phyloP scores from a whole-genome alignment of 306 rosid genomes.

The Argentina anserina region DNA sequence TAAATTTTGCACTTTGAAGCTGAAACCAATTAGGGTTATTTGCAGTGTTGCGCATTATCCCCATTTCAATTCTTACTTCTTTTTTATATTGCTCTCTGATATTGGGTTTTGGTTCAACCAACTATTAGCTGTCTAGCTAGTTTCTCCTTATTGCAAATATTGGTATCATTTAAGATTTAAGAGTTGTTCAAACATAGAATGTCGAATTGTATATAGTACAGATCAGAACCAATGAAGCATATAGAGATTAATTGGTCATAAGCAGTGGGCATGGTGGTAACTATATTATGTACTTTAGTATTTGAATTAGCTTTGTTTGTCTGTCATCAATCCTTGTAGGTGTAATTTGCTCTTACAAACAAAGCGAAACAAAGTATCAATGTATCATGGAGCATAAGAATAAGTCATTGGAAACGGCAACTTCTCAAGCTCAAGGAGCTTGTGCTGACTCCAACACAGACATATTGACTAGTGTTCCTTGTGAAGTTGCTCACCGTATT shows the following conservation, averaged over 20 bases:
- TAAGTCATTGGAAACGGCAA: background rate
- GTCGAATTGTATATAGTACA: no score
- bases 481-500: background rate
- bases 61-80: background rate
- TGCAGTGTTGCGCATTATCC: background rate
- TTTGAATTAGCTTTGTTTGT: background rate
- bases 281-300: background rate
- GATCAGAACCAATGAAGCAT: no score
- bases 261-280: background rate
- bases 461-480: constrained; percentile 1
- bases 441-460: background rate
- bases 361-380: background rate
- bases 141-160: background rate
- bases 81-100: background rate
- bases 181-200: background rate
- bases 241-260: no score
- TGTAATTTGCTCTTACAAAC: background rate
- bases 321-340: background rate
- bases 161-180: no score
- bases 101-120: background rate
- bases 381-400: background rate
- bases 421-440: background rate
- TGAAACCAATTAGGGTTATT: background rate
- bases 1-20: background rate
- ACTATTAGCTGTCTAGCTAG: no score